phyloP scores from a whole-genome alignment of 2,329 filamentous ascomycete genomes.

The Aspergillus sergii region DNA sequence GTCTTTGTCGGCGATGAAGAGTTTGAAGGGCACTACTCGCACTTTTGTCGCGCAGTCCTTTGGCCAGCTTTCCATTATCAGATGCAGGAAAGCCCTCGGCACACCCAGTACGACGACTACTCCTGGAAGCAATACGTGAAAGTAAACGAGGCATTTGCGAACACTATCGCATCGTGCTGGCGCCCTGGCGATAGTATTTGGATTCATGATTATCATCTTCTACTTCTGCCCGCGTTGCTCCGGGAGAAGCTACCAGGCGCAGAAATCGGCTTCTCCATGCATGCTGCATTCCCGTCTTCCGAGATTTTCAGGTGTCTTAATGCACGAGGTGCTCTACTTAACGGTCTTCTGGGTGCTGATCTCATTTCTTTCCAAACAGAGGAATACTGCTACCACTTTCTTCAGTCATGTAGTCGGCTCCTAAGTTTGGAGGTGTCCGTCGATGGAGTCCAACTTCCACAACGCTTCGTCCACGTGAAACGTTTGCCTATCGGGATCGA shows the following conservation, averaged over 20 bases:
- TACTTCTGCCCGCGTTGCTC: slow-evolving; percentile 83
- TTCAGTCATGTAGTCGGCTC: slow-evolving; percentile 89
- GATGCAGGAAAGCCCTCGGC: slow-evolving; percentile 94
- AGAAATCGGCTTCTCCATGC: slow-evolving; percentile 93
- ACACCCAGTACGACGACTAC: slow-evolving; percentile 94
- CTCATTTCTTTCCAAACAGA: slow-evolving; percentile 89
- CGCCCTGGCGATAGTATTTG: slow-evolving; percentile 89
- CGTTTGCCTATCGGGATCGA: slow-evolving; percentile 86
- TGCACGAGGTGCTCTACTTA: slow-evolving; percentile 77
- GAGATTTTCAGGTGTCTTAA: slow-evolving; percentile 91
- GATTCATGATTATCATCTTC: slow-evolving; percentile 93
- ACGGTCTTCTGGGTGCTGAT: slow-evolving; percentile 90
- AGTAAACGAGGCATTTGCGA: slow-evolving; percentile 88
- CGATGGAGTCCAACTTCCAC: slow-evolving; percentile 82
- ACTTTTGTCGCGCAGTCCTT: slow-evolving; percentile 94
- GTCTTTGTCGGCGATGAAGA: slow-evolving; percentile 89
- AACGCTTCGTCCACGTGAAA: slow-evolving; percentile 84
- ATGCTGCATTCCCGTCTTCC: slow-evolving; percentile 91
- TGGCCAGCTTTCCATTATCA: slow-evolving; percentile 98
- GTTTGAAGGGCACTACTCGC: slow-evolving; percentile 88
- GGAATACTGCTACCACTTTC: slow-evolving; percentile 89
- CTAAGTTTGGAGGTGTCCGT: slow-evolving; percentile 81
- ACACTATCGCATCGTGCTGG: slow-evolving; percentile 84
- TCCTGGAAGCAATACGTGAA: slow-evolving; percentile 93
- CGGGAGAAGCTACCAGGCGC: slow-evolving; percentile 80